phyloP scores from a whole-genome alignment of 331 rosid genomes.

The Quercus tomentella region DNA sequence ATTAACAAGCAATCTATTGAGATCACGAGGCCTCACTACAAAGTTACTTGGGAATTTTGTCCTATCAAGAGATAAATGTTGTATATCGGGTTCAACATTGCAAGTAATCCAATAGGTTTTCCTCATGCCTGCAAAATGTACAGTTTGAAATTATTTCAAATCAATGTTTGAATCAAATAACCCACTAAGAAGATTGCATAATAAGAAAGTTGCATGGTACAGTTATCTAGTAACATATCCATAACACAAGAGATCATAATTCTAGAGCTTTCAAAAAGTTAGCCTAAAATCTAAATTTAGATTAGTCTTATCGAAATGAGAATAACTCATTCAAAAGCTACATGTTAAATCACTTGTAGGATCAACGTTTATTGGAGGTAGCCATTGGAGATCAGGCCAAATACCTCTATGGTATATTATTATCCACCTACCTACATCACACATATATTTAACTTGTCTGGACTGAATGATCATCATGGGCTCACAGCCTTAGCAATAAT shows the following conservation, averaged over 20 bases:
- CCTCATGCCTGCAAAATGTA: constrained; percentile 65
- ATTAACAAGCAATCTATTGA: constrained; percentile 79
- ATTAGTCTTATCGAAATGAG: background rate
- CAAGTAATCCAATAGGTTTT: constrained; percentile 85
- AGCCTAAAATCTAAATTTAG: background rate
- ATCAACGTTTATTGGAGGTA: background rate
- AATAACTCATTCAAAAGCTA: background rate
- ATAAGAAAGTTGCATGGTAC: background rate
- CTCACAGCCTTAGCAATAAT: background rate
- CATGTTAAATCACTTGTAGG: background rate
- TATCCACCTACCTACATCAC: background rate
- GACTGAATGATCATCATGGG: background rate
- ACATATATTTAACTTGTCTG: background rate
- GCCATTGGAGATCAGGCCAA: background rate
- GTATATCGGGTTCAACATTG: constrained; percentile 87
- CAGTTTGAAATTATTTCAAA: constrained; percentile 4
- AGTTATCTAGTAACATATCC: background rate
- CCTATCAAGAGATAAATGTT: constrained; percentile 83
- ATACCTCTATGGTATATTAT: background rate
- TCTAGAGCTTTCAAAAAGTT: background rate
- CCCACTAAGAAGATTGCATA: background rate
- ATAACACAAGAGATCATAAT: background rate
- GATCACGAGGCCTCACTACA: constrained; percentile 88
- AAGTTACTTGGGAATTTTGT: constrained; percentile 72
- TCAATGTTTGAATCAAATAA: background rate